Percentiles rank a stretch among this genome's conserved stretches.
Evolutionary conservation across 1,284 basidiomycete species (phyloP).

Genomic region (Apiotrichum veenhuisii): DNA sequence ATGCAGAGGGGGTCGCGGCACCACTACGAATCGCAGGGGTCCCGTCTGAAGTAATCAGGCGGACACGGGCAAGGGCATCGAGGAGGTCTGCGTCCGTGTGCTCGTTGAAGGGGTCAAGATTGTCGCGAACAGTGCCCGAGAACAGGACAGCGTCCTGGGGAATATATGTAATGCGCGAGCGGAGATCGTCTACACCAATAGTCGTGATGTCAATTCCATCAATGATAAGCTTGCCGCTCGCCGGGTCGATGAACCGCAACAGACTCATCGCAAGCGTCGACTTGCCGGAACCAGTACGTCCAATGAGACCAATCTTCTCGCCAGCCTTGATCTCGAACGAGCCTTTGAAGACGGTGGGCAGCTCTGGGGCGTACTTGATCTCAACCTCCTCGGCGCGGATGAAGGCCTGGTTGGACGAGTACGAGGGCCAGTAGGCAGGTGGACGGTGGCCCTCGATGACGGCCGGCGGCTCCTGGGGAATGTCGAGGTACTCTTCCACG

Average conservation of each 20-base stretch:
- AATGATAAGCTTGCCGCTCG: slow-evolving; percentile 70
- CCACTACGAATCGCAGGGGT: slow-evolving; percentile 7
- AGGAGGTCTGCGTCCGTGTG: slow-evolving; percentile 72
- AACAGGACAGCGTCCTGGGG: slow-evolving; percentile 72
- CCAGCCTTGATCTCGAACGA: slow-evolving; percentile 68
- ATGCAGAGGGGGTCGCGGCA: slow-evolving; percentile 1
- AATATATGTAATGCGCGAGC: slow-evolving; percentile 51
- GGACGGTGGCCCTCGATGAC: slow-evolving; percentile 64
- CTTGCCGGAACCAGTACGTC: slow-evolving; percentile 50
- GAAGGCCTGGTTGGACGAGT: slow-evolving; percentile 40
- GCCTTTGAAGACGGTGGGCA: slow-evolving; percentile 74
- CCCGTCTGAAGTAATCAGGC: slow-evolving; percentile 22
- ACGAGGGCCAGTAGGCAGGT: slow-evolving; percentile 81
- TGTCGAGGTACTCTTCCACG: slow-evolving; percentile 77
- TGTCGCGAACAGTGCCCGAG: slow-evolving; percentile 78
- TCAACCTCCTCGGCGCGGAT: slow-evolving; percentile 67
- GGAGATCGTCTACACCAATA: slow-evolving; percentile 78
- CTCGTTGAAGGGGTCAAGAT: slow-evolving; percentile 81
- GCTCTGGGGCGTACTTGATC: slow-evolving; percentile 76
- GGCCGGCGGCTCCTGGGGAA: slow-evolving; percentile 78
- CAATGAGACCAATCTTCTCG: slow-evolving; percentile 66
- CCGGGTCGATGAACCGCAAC: slow-evolving; percentile 82
- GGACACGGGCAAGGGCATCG: slow-evolving; percentile 51
- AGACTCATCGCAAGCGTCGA: slow-evolving; percentile 76
- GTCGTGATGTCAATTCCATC: slow-evolving; percentile 85